Conservation (phyloP, 2,329 filamentous ascomycete species). For the Aspergillus transmontanensis region DNA sequence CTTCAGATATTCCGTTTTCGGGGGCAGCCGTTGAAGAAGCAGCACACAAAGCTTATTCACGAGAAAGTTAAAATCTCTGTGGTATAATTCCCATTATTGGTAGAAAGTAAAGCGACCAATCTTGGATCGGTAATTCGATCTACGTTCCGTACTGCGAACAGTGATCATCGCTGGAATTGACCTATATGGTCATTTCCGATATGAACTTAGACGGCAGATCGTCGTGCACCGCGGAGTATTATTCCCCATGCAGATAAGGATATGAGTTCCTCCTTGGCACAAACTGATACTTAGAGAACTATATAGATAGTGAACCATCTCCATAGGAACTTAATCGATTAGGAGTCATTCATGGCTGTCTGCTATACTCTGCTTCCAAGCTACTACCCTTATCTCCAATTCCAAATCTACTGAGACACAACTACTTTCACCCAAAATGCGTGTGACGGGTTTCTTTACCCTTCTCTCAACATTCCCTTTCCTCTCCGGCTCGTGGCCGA, state of each 20-base stretch:
- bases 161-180: neutral
- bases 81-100: neutral
- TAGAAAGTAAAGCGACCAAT: neutral
- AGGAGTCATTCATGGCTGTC: no score
- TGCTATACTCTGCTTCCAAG: neutral
- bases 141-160: neutral
- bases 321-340: neutral
- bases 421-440: neutral
- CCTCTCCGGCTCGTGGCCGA: neutral
- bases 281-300: neutral
- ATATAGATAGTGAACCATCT: neutral
- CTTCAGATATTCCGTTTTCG: neutral
- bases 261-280: neutral
- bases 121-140: neutral
- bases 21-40: neutral
- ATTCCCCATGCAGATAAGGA: neutral
- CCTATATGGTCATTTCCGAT: neutral
- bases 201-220: neutral
- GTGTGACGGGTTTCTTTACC: neutral
- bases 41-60: neutral
- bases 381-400: neutral
- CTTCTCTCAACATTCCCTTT: neutral
- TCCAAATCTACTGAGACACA: neutral
- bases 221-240: neutral
- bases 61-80: neutral